Conservation (phyloP, 1,139 yeast species). For the Pneumocystis jirovecii region DNA sequence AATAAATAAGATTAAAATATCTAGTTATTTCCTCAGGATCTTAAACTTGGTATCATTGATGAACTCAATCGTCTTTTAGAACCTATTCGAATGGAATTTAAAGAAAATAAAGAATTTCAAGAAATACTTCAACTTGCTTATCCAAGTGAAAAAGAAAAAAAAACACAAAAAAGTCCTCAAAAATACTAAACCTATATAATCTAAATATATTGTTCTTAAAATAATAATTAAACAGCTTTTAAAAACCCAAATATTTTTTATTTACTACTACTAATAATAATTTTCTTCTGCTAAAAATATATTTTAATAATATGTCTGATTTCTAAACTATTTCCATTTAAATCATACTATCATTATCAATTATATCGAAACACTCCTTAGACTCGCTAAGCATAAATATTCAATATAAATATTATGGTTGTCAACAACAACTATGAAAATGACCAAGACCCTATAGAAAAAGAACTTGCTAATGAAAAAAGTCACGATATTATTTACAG, state of each 20-base stretch:
- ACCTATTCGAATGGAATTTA: constrained; percentile 66
- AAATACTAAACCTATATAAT: neutral
- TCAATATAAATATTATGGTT: neutral
- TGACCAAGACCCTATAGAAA: neutral
- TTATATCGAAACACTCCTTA: neutral
- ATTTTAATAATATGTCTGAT: neutral
- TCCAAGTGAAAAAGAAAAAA: constrained; percentile 34
- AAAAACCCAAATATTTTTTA: neutral
- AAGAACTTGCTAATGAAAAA: neutral
- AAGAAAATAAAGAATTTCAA: constrained; percentile 51
- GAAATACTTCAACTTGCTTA: constrained; percentile 66
- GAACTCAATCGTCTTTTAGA: constrained; percentile 65
- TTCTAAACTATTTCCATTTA: neutral
- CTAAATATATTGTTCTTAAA: neutral
- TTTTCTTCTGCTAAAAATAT: neutral
- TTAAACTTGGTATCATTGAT: constrained; percentile 81
- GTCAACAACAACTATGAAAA: neutral
- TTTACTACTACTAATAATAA: neutral
- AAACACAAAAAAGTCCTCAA: neutral
- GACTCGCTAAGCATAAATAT: neutral
- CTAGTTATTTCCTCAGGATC: constrained; percentile 72
- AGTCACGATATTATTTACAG: neutral
- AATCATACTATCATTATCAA: neutral
- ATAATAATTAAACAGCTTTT: neutral
- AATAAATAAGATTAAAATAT: neutral